These are phyloP conservation scores for Draba incana DNA, from an alignment of 345 rosid genomes.

Conservation along the genomic window DNA sequence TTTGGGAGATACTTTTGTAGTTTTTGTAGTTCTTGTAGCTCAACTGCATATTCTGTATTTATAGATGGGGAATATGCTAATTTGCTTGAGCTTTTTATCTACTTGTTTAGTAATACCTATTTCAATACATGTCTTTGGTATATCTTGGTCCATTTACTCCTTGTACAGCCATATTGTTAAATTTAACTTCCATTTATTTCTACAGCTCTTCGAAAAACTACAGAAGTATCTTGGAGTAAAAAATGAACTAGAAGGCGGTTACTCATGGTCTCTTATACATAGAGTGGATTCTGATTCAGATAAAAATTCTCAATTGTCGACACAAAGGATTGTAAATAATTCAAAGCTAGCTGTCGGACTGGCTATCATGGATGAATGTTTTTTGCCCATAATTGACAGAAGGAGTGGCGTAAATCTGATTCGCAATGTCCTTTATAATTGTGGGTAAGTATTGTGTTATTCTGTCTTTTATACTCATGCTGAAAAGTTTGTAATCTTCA, in stretches of 20 bases:
- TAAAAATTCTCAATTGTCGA: constrained; percentile 8
- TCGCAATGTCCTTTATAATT: constrained; percentile 42
- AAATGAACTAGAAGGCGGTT: constrained; percentile 42
- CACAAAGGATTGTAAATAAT: constrained; percentile 39
- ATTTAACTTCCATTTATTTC: constrained; percentile 24
- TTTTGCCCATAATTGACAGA: constrained; percentile 45
- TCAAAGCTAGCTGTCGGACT: constrained; percentile 46
- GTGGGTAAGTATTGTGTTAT: constrained; percentile 39
- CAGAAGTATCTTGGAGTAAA: constrained; percentile 69
- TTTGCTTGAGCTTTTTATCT: constrained; percentile 22
- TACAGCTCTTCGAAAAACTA: constrained; percentile 71
- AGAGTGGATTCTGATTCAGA: constrained; percentile 37
- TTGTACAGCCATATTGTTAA: constrained; percentile 4
- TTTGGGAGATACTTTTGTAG: not conserved
- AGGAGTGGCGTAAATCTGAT: constrained; percentile 43
- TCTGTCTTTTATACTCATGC: constrained; percentile 7
- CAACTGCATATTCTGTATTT: constrained; percentile 12
- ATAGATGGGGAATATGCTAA: not conserved
- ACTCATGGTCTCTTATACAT: constrained; percentile 46
- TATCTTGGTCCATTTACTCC: not conserved
- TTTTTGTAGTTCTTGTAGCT: no score
- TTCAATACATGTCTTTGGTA: constrained; percentile 14
- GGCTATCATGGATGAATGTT: constrained; percentile 45
- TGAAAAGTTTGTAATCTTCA: constrained; percentile 2
- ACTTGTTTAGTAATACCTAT: not conserved